These are phyloP conservation scores for Sorghum bicolor DNA, from an alignment of 176 grass and related monocot genomes.

Conservation along the genomic window DNA sequence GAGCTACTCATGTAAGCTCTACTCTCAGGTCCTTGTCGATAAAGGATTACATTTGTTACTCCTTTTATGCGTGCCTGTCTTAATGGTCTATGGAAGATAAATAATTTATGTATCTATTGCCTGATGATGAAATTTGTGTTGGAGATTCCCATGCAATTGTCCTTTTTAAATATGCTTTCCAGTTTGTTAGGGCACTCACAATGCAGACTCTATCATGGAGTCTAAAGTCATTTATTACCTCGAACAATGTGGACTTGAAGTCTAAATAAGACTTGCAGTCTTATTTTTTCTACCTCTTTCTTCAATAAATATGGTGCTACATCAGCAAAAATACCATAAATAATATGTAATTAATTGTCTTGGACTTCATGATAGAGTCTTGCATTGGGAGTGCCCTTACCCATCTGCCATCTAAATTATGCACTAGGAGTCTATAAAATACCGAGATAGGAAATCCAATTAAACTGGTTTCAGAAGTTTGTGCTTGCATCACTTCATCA, in stretches of 20 bases:
- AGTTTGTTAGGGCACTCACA: no score
- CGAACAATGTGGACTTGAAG: no score
- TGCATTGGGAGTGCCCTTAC: no score
- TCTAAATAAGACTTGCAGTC: no score
- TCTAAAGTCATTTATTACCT: no score
- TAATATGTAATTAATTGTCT: no score
- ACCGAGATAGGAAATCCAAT: background rate
- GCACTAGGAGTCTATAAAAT: background rate
- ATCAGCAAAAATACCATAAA: no score
- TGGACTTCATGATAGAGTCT: no score
- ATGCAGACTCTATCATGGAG: no score
- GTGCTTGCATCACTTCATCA: background rate
- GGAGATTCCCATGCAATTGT: background rate
- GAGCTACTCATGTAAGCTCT: slow-evolving; percentile 7
- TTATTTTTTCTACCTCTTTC: no score
- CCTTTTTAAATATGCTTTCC: background rate
- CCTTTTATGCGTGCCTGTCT: background rate
- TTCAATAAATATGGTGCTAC: no score
- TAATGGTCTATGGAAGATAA: background rate
- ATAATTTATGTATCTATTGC: background rate
- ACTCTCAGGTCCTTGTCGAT: background rate
- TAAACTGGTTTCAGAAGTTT: background rate
- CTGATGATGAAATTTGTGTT: background rate
- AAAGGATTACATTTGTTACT: slow-evolving; percentile 6
- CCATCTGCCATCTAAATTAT: background rate